These are phyloP conservation scores for Termitomyces sp. DNA, from an alignment of 768 basidiomycete genomes.

Conservation along the genomic window DNA sequence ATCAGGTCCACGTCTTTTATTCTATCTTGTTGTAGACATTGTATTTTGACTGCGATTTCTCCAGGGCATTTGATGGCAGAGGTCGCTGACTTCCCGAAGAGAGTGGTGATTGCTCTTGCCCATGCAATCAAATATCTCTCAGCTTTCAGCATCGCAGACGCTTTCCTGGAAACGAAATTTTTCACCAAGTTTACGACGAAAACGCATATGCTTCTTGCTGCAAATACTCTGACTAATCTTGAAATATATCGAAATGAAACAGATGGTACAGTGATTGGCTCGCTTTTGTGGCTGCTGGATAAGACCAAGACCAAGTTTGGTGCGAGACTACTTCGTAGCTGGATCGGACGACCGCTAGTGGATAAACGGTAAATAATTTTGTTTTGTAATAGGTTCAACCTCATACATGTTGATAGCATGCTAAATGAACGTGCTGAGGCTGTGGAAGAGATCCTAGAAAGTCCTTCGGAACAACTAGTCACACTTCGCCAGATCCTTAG, in stretches of 20 bases:
- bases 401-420: conserved; percentile 37
- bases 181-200: conserved; percentile 76
- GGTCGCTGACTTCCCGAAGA: conserved; percentile 64
- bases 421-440: conserved; percentile 79
- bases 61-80: conserved; percentile 62
- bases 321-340: conserved; percentile 73
- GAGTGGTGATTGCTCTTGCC: conserved; percentile 69
- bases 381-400: neutral
- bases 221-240: conserved; percentile 84
- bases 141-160: conserved; percentile 74
- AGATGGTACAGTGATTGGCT: conserved; percentile 68
- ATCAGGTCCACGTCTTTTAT: conserved; percentile 33
- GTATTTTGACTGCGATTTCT: neutral
- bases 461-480: conserved; percentile 58
- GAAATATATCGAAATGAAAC: conserved; percentile 94
- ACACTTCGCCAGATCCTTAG: conserved; percentile 67
- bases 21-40: neutral
- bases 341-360: conserved; percentile 85
- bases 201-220: conserved; percentile 84
- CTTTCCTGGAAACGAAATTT: conserved; percentile 72
- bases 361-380: conserved; percentile 52
- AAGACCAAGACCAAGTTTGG: conserved; percentile 89
- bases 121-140: conserved; percentile 68
- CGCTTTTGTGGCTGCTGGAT: conserved; percentile 84
- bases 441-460: conserved; percentile 74